Conservation (phyloP, 805 yeast species). For the Saccharomycopsis sp. region DNA sequence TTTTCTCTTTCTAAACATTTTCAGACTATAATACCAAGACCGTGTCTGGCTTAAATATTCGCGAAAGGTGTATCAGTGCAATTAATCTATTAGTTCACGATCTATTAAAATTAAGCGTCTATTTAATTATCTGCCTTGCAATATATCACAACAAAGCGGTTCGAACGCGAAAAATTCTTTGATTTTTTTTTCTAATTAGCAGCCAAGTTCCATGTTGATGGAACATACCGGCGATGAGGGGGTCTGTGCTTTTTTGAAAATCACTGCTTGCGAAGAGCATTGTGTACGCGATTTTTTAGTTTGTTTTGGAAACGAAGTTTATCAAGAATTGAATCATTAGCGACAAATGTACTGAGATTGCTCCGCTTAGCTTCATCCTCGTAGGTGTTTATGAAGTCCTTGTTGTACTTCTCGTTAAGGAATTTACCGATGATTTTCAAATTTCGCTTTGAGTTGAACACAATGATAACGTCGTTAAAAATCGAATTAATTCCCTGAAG, state of each 20-base stretch:
- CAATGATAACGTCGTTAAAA: constrained; percentile 17
- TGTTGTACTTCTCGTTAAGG: constrained; percentile 36
- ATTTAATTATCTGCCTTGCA: background rate
- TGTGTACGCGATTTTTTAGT: constrained; percentile 36
- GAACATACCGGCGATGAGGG: too few relatives aligned
- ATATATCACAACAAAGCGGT: background rate
- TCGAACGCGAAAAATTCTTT: background rate
- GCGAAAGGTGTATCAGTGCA: too few relatives aligned
- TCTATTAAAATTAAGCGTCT: background rate
- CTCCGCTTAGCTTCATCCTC: constrained; percentile 32
- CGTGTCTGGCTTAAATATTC: too few relatives aligned
- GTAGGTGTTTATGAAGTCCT: constrained; percentile 27
- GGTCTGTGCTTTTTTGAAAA: too few relatives aligned
- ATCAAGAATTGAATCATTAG: constrained; percentile 28
- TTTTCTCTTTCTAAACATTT: background rate
- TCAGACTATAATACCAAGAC: background rate
- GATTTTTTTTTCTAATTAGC: background rate
- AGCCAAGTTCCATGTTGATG: too few relatives aligned
- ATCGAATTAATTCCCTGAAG: background rate
- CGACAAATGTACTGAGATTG: constrained; percentile 15
- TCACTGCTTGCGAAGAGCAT: constrained; percentile 3
- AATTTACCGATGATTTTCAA: constrained; percentile 35
- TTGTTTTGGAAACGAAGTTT: constrained; percentile 41
- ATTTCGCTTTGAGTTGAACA: constrained; percentile 22
- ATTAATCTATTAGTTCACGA: background rate